A percentile compares a stretch with the other conserved stretches of the same genome.
Evolutionary conservation across 75 land plant species (phyloP).

Genomic region (Selaginella tamariscina): DNA sequence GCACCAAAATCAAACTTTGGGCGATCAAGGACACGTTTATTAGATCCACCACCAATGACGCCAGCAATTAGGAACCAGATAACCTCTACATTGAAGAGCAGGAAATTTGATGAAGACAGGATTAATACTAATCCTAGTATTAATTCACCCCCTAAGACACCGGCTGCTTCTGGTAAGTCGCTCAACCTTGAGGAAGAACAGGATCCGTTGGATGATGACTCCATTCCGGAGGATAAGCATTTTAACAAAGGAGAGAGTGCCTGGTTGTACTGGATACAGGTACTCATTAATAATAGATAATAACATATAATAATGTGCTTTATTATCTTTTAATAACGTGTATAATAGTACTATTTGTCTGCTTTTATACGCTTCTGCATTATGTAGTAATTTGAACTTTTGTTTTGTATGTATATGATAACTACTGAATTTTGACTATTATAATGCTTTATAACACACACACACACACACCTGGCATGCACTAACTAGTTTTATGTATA

Average conservation of each 20-base stretch:
- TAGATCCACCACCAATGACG: constrained; percentile 24
- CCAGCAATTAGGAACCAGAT: constrained; percentile 18
- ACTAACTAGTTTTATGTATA: too few relatives aligned
- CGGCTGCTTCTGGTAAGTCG: neutral
- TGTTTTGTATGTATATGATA: too few relatives aligned
- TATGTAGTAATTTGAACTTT: too few relatives aligned
- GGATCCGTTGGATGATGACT: constrained; percentile 25
- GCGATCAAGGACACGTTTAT: constrained; percentile 21
- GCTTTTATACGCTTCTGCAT: too few relatives aligned
- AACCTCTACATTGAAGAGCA: constrained; percentile 2
- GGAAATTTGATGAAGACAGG: neutral
- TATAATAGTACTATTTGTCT: too few relatives aligned
- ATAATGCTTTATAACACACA: too few relatives aligned
- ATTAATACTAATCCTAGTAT: neutral
- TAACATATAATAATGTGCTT: too few relatives aligned
- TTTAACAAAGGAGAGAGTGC: constrained; percentile 18
- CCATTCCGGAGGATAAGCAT: constrained; percentile 19
- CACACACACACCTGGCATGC: too few relatives aligned
- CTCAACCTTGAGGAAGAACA: constrained; percentile 9
- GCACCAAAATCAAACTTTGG: neutral
- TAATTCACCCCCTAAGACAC: neutral
- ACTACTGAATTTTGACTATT: too few relatives aligned
- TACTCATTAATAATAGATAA: too few relatives aligned
- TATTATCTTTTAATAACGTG: too few relatives aligned
- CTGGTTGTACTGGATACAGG: constrained; percentile 1